These are phyloP conservation scores for Eutypa lata DNA, from an alignment of 2,329 filamentous ascomycete genomes.

Conservation along the genomic window DNA sequence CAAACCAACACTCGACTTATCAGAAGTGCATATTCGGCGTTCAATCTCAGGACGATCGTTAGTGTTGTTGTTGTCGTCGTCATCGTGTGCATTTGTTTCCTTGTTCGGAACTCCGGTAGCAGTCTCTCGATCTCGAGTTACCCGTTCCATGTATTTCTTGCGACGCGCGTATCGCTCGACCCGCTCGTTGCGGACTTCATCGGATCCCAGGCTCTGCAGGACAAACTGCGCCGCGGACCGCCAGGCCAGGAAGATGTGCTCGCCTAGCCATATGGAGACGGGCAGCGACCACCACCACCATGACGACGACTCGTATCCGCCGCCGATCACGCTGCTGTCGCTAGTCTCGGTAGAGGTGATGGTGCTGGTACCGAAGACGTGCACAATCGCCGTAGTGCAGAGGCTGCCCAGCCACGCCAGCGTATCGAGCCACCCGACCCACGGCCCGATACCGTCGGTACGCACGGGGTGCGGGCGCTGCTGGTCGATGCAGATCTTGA, in stretches of 20 bases:
- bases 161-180: slow-evolving; percentile 36
- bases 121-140: too few species aligned
- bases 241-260: slow-evolving; percentile 67
- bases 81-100: neutral
- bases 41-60: too few species aligned
- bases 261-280: slow-evolving; percentile 68
- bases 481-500: slow-evolving; percentile 73
- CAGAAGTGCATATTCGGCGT: too few species aligned
- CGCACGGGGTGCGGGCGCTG: slow-evolving; percentile 67
- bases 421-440: slow-evolving; percentile 65
- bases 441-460: slow-evolving; percentile 71
- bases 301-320: slow-evolving; percentile 17
- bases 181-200: slow-evolving; percentile 38
- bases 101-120: slow-evolving; percentile 29
- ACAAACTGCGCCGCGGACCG: slow-evolving; percentile 39
- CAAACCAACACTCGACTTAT: slow-evolving; percentile 23
- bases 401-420: slow-evolving; percentile 71
- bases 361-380: slow-evolving; percentile 64
- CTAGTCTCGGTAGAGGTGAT: slow-evolving; percentile 52
- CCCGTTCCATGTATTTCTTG: slow-evolving; percentile 35
- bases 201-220: slow-evolving; percentile 36
- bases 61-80: too few species aligned
- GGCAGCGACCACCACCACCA: slow-evolving; percentile 64
- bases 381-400: slow-evolving; percentile 68
- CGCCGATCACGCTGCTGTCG: slow-evolving; percentile 38